Evolutionary conservation across 2,329 filamentous ascomycete species (phyloP).

Genomic region (Didymella lethalis): DNA sequence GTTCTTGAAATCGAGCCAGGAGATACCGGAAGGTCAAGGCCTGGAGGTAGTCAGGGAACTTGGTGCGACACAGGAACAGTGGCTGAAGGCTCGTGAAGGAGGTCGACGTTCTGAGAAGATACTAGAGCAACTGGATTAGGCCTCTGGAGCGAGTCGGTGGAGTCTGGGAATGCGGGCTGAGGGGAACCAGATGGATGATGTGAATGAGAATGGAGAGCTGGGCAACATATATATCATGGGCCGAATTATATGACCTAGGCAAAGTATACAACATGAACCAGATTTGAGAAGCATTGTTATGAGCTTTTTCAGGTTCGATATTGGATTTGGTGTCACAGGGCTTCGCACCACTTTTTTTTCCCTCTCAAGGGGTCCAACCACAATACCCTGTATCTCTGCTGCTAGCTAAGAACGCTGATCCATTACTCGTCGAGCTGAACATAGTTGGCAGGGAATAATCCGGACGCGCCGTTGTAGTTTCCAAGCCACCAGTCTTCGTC

Average conservation of each 20-base stretch:
- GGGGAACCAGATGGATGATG: neutral
- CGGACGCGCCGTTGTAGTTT: conserved; percentile 77
- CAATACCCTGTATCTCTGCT: neutral
- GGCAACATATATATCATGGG: neutral
- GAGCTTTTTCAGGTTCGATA: neutral
- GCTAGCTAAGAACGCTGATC: neutral
- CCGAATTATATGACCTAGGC: neutral
- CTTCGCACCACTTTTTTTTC: conserved; percentile 9
- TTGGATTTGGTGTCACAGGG: neutral
- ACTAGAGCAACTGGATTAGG: neutral
- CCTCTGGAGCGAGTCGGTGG: neutral
- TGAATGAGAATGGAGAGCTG: neutral
- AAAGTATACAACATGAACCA: neutral
- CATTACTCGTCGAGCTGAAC: conserved; percentile 56
- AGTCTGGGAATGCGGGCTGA: neutral
- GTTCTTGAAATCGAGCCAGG: neutral
- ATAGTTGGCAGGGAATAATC: conserved; percentile 75
- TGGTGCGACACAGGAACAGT: neutral
- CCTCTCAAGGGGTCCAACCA: conserved; percentile 4
- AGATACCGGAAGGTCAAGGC: neutral
- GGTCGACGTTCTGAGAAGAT: neutral
- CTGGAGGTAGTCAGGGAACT: neutral
- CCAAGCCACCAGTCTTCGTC: conserved; percentile 99
- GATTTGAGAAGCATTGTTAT: neutral
- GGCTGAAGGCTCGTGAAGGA: neutral